Percentiles rank a stretch among this genome's conserved stretches.
These are phyloP conservation scores for Cucurbitaria berberidis DNA, from an alignment of 2,329 filamentous ascomycete species.

Conservation along the genomic window DNA sequence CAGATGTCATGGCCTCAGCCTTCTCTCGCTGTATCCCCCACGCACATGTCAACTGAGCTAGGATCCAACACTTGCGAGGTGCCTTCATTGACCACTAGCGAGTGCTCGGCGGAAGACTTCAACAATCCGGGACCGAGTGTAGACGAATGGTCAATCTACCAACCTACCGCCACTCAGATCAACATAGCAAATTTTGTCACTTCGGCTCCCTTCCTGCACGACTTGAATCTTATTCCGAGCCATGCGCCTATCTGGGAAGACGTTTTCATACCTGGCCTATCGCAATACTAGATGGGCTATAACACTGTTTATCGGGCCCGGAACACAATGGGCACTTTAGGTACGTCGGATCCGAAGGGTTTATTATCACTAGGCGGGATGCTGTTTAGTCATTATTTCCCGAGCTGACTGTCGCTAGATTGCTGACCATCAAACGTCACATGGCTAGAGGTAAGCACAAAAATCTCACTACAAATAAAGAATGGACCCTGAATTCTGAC, in stretches of 20 bases:
- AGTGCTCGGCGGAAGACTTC: constrained; percentile 32
- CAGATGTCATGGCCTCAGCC: constrained; percentile 29
- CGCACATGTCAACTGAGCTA: constrained; percentile 14
- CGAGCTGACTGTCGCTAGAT: constrained; percentile 1
- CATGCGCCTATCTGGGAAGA: constrained; percentile 49
- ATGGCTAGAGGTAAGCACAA: background rate
- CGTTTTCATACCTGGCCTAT: constrained; percentile 53
- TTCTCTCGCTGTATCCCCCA: constrained; percentile 23
- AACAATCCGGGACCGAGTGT: constrained; percentile 44
- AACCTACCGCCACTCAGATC: constrained; percentile 52
- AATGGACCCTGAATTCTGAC: background rate
- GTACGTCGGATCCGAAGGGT: background rate
- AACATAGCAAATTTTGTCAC: constrained; percentile 39
- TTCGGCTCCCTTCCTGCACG: constrained; percentile 47
- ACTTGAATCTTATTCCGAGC: constrained; percentile 37
- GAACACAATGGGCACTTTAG: background rate
- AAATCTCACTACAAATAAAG: background rate
- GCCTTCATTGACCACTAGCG: constrained; percentile 35
- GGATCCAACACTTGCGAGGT: constrained; percentile 23
- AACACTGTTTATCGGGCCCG: constrained; percentile 38
- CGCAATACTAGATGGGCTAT: constrained; percentile 37
- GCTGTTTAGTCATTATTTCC: background rate
- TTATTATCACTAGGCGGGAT: background rate
- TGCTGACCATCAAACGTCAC: constrained; percentile 2
- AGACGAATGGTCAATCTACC: constrained; percentile 57